Conservation (phyloP, 371 early-diverging fungal genomes). For the Mortierella sp. region DNA sequence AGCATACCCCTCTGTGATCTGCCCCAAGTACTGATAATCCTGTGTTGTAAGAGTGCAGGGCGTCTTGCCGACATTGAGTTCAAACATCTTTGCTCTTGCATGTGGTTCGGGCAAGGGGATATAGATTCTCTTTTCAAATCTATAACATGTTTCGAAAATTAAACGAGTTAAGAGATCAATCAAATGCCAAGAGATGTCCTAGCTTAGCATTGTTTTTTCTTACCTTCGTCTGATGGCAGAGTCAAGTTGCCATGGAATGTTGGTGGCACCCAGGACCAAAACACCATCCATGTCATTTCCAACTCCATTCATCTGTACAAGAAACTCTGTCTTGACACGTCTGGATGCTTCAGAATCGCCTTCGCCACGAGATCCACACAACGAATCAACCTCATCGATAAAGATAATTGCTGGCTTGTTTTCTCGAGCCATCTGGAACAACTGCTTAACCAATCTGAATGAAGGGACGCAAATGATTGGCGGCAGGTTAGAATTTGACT, state of each 20-base stretch:
- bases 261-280: slow-evolving; percentile 96
- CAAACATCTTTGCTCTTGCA: slow-evolving; percentile 94
- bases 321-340: slow-evolving; percentile 95
- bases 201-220: neutral
- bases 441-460: slow-evolving; percentile 87
- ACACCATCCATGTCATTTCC: slow-evolving; percentile 95
- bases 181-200: neutral
- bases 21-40: slow-evolving; percentile 84
- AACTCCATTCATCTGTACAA: slow-evolving; percentile 99
- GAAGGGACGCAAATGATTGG: neutral
- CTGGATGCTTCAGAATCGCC: slow-evolving; percentile 96
- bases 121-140: slow-evolving; percentile 97
- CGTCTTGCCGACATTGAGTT: slow-evolving; percentile 90
- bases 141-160: slow-evolving; percentile 25
- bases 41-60: slow-evolving; percentile 80
- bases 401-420: slow-evolving; percentile 96
- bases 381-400: slow-evolving; percentile 98
- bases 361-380: slow-evolving; percentile 95
- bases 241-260: slow-evolving; percentile 98
- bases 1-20: slow-evolving; percentile 85
- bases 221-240: slow-evolving; percentile 92
- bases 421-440: slow-evolving; percentile 96
- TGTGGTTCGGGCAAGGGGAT: slow-evolving; percentile 94
- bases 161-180: neutral
- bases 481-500: neutral